Evolutionary conservation across 257 asterid genomes (phyloP).

Genomic region (Datura wrightii): DNA sequence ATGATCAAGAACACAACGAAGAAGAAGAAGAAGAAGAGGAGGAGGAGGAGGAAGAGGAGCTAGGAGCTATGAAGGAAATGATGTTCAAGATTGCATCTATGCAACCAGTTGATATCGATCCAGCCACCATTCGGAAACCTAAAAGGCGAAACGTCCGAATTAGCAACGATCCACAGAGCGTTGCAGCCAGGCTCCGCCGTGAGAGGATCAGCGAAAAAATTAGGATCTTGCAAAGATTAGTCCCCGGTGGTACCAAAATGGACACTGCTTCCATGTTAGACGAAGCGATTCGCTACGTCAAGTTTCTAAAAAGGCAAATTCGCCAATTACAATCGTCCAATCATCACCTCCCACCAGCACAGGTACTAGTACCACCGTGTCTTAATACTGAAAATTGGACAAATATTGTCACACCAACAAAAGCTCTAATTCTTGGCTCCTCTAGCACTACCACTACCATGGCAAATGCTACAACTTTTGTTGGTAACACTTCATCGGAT

Average conservation of each 20-base stretch:
- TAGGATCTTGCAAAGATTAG: constrained; percentile 75
- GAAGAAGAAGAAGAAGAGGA: constrained; percentile 30
- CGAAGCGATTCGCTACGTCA: constrained; percentile 86
- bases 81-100: constrained; percentile 92
- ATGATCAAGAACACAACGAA: constrained; percentile 36
- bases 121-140: constrained; percentile 69
- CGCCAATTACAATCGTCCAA: constrained; percentile 53
- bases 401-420: constrained; percentile 23
- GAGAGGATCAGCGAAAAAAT: constrained; percentile 87
- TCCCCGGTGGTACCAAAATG: constrained; percentile 89
- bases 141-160: constrained; percentile 75
- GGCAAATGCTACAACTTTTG: constrained; percentile 28
- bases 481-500: constrained; percentile 40
- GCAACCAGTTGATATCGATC: constrained; percentile 95
- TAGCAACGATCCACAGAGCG: constrained; percentile 92
- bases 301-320: constrained; percentile 80
- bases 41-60: constrained; percentile 50
- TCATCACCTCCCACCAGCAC: constrained; percentile 33
- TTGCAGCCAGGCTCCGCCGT: constrained; percentile 88
- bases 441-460: constrained; percentile 14
- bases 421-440: constrained; percentile 24
- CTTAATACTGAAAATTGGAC: constrained; percentile 42
- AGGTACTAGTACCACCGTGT: background rate
- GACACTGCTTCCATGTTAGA: constrained; percentile 94
- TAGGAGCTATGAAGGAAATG: constrained; percentile 90